These are phyloP conservation scores for Trichoderma aggressivum DNA, from an alignment of 2,329 filamentous ascomycete species.

Conservation along the genomic window DNA sequence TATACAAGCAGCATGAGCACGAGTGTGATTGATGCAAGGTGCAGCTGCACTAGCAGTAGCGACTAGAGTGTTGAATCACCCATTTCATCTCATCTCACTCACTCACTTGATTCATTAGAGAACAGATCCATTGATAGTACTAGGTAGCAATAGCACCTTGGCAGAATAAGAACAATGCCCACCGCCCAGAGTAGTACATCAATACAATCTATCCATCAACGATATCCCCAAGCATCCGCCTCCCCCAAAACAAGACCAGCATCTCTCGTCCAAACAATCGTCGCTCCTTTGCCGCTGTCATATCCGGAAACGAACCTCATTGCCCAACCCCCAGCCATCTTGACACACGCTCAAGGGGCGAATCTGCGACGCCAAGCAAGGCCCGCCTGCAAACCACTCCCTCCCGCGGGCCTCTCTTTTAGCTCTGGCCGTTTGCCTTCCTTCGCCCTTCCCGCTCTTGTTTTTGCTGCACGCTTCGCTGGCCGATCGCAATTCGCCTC, in stretches of 20 bases:
- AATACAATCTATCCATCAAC: neutral
- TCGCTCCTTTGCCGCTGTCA: neutral
- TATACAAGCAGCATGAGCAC: neutral
- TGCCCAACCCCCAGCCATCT: constrained; percentile 8
- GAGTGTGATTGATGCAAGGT: neutral
- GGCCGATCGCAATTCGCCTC: constrained; percentile 15
- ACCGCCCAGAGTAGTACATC: neutral
- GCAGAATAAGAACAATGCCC: neutral
- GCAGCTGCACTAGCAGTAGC: neutral
- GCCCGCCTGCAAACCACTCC: neutral
- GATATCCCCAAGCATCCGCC: neutral
- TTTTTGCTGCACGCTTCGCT: neutral
- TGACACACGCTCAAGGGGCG: constrained; percentile 15
- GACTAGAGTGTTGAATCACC: neutral
- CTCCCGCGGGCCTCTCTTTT: neutral
- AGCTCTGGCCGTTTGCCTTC: neutral
- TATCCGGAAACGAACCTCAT: neutral
- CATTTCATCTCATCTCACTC: neutral
- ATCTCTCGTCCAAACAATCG: constrained; percentile 1
- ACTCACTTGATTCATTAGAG: neutral
- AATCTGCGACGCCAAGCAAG: constrained; percentile 15
- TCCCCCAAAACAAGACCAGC: neutral
- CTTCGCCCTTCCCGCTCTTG: neutral
- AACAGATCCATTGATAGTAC: neutral
- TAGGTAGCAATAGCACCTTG: neutral